Evolutionary conservation across 192 early-diverging fungal species (phyloP).

Genomic region (Coemansia sp.): DNA sequence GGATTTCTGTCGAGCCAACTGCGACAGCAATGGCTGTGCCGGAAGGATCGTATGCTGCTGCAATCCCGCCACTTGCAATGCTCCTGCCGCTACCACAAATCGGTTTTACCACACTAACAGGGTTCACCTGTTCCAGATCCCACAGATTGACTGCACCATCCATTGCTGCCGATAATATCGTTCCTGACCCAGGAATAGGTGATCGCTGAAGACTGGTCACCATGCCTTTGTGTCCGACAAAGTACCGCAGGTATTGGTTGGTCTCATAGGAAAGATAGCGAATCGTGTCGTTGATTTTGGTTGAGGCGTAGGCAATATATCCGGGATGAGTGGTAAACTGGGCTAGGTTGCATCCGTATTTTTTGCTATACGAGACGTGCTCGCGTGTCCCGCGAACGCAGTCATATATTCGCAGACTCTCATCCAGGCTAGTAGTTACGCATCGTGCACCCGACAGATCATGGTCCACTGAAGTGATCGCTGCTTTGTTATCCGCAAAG

Average conservation of each 20-base stretch:
- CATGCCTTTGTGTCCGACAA: slow-evolving; percentile 76
- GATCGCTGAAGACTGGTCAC: slow-evolving; percentile 83
- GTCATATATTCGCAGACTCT: slow-evolving; percentile 85
- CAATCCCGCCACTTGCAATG: slow-evolving; percentile 10
- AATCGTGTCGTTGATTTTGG: slow-evolving; percentile 92
- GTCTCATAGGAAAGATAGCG: slow-evolving; percentile 93
- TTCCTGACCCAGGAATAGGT: slow-evolving; percentile 49
- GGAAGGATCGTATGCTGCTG: slow-evolving; percentile 75
- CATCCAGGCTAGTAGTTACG: slow-evolving; percentile 81
- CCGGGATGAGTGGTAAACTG: slow-evolving; percentile 81
- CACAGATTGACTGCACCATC: slow-evolving; percentile 82
- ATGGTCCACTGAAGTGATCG: slow-evolving; percentile 82
- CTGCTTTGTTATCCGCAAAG: slow-evolving; percentile 71
- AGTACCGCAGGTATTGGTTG: slow-evolving; percentile 92
- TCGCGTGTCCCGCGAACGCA: slow-evolving; percentile 69
- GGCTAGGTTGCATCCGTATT: slow-evolving; percentile 89
- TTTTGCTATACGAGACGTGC: slow-evolving; percentile 84
- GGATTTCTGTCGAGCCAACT: slow-evolving; percentile 53
- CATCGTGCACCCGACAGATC: slow-evolving; percentile 72
- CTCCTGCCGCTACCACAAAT: background rate
- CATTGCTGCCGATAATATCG: slow-evolving; percentile 64
- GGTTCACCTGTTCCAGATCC: slow-evolving; percentile 64
- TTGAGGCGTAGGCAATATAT: slow-evolving; percentile 87
- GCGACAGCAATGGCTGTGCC: slow-evolving; percentile 74
- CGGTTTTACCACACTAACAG: slow-evolving; percentile 34